phyloP scores from a whole-genome alignment of 768 basidiomycete species.

The Royoungia palumana region DNA sequence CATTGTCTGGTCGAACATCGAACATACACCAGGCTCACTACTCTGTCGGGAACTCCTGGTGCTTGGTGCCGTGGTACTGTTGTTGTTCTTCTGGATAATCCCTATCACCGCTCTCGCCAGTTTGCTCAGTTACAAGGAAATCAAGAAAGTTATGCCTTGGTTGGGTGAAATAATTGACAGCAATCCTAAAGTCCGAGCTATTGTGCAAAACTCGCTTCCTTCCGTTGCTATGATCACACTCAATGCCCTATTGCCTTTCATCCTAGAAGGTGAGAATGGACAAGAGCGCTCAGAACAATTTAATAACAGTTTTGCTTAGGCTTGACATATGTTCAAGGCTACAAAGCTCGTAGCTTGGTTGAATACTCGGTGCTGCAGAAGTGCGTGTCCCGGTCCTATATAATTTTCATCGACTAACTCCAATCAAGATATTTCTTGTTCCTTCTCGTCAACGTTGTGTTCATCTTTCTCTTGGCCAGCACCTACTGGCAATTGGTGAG shows the following conservation, averaged over 20 bases:
- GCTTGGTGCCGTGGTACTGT: slow-evolving; percentile 58
- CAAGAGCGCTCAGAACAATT: background rate
- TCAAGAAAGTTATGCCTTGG: slow-evolving; percentile 88
- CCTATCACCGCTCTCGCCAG: slow-evolving; percentile 86
- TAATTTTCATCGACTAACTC: slow-evolving; percentile 7
- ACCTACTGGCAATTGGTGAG: slow-evolving; percentile 90
- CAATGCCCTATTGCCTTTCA: slow-evolving; percentile 85
- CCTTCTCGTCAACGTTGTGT: slow-evolving; percentile 87
- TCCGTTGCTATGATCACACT: slow-evolving; percentile 86
- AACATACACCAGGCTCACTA: slow-evolving; percentile 54
- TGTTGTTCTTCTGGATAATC: slow-evolving; percentile 90
- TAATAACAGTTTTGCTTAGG: slow-evolving; percentile 32
- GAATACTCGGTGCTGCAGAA: slow-evolving; percentile 92
- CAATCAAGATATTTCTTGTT: slow-evolving; percentile 83
- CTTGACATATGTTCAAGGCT: slow-evolving; percentile 89
- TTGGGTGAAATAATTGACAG: slow-evolving; percentile 80
- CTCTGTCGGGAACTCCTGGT: slow-evolving; percentile 72
- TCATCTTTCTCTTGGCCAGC: slow-evolving; percentile 88
- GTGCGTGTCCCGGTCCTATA: slow-evolving; percentile 40
- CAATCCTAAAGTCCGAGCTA: slow-evolving; percentile 73
- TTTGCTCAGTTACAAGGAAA: slow-evolving; percentile 88
- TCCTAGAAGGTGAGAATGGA: slow-evolving; percentile 68
- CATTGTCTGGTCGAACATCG: slow-evolving; percentile 91
- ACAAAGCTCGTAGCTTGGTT: slow-evolving; percentile 85
- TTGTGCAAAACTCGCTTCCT: slow-evolving; percentile 94